Percentiles rank a stretch among this genome's conserved stretches.
Conservation (phyloP, 2,329 filamentous ascomycete genomes). For the Penicillium hordei region DNA sequence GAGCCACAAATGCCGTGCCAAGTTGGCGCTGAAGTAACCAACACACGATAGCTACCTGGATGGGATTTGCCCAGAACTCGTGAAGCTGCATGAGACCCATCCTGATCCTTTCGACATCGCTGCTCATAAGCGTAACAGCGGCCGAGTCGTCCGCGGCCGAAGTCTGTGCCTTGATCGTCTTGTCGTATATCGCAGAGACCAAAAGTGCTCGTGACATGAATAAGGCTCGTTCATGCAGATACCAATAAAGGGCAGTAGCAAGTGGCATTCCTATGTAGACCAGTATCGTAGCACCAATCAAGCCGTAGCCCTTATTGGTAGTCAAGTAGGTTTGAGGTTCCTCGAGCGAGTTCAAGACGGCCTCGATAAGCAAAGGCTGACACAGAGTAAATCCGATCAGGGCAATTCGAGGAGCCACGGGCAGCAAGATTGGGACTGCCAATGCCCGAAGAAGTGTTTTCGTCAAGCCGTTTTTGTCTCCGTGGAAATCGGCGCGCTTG, state of each 20-base stretch:
- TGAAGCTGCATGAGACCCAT: background rate
- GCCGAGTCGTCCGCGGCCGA: background rate
- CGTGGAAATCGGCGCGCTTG: background rate
- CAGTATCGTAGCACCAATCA: background rate
- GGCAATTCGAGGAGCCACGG: background rate
- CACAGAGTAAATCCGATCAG: background rate
- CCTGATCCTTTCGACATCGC: background rate
- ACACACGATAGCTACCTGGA: background rate
- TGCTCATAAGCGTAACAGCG: background rate
- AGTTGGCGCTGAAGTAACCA: background rate
- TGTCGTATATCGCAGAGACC: background rate
- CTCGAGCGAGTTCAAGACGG: background rate
- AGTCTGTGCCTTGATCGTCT: background rate
- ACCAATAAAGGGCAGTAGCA: background rate
- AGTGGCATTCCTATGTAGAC: background rate
- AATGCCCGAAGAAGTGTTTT: background rate
- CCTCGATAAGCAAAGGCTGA: background rate
- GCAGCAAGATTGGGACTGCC: background rate
- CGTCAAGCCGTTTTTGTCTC: background rate
- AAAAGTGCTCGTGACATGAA: background rate
- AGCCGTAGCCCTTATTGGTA: background rate
- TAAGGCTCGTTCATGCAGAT: background rate
- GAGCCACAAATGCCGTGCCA: background rate
- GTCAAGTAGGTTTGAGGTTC: background rate
- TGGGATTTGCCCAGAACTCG: background rate